Percentiles rank a stretch among this genome's conserved stretches.
Conservation (phyloP, 495 filamentous ascomycete genomes). For the Hypoxylon crocopeplum region DNA sequence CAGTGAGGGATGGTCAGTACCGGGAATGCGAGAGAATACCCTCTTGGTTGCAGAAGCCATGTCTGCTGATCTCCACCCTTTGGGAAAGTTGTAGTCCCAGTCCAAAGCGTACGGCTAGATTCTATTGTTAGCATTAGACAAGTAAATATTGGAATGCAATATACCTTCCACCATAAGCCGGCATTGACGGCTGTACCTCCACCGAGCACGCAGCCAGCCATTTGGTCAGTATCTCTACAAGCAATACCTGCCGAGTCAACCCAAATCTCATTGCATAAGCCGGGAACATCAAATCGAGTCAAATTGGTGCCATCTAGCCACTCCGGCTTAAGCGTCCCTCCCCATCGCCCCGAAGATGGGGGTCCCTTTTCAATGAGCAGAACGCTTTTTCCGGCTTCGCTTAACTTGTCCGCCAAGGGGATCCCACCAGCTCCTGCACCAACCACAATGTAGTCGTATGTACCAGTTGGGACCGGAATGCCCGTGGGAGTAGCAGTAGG, state of each 20-base stretch:
- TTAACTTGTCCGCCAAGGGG: slow-evolving; percentile 68
- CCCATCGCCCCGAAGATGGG: slow-evolving; percentile 64
- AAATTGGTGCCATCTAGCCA: slow-evolving; percentile 71
- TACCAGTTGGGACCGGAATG: slow-evolving; percentile 54
- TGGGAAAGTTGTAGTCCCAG: slow-evolving; percentile 77
- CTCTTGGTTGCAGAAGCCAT: slow-evolving; percentile 62
- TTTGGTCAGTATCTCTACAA: slow-evolving; percentile 73
- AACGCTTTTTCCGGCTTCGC: slow-evolving; percentile 66
- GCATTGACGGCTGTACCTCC: slow-evolving; percentile 81
- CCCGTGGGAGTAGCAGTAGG: slow-evolving; percentile 45
- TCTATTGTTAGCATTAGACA: not conserved
- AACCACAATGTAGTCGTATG: slow-evolving; percentile 73
- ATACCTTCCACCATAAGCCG: slow-evolving; percentile 61
- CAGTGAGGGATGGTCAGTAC: slow-evolving; percentile 69
- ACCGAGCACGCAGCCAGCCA: slow-evolving; percentile 79
- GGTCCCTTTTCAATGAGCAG: slow-evolving; percentile 72
- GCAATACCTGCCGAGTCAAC: slow-evolving; percentile 65
- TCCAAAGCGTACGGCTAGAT: slow-evolving; percentile 57
- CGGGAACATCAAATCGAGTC: slow-evolving; percentile 81
- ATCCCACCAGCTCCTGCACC: slow-evolving; percentile 71
- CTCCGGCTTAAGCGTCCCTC: slow-evolving; percentile 63
- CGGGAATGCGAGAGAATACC: slow-evolving; percentile 73
- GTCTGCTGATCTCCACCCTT: slow-evolving; percentile 73
- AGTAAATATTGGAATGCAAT: not conserved
- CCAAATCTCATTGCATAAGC: slow-evolving; percentile 76